These are phyloP conservation scores for Capsicum rhomboideum DNA, from an alignment of 257 asterid genomes.

Conservation along the genomic window DNA sequence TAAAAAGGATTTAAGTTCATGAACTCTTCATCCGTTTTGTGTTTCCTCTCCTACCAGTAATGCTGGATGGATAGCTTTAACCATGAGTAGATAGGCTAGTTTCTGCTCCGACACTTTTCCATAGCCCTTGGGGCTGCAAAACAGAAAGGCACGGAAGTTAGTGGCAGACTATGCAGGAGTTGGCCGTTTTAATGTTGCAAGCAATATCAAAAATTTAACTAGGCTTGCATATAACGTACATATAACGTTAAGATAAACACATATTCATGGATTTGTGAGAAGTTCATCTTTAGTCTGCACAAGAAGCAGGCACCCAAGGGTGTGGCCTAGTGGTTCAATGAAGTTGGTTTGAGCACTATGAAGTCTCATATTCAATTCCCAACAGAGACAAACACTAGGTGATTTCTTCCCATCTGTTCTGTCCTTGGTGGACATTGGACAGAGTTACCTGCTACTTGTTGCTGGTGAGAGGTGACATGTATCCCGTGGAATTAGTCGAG, in stretches of 20 bases:
- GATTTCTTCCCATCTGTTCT: too few species aligned
- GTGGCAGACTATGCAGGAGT: neutral
- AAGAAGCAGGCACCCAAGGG: too few species aligned
- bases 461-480: too few species aligned
- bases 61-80: constrained; percentile 17
- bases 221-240: too few species aligned
- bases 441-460: too few species aligned
- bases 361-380: too few species aligned
- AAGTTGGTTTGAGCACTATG: too few species aligned
- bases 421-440: too few species aligned
- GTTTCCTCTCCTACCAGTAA: neutral
- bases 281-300: neutral
- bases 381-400: too few species aligned
- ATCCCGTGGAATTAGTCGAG: too few species aligned
- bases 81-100: constrained; percentile 18
- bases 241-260: too few species aligned
- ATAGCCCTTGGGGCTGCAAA: constrained; percentile 45
- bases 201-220: neutral
- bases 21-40: neutral
- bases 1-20: neutral
- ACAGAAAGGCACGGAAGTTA: neutral
- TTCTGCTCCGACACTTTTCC: constrained; percentile 33
- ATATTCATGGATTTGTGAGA: neutral
- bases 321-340: too few species aligned
- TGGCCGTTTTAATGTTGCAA: neutral